Base-by-base conservation (phyloP, 2,329 filamentous ascomycete genomes). In the Graphilbum fragrans region DNA sequence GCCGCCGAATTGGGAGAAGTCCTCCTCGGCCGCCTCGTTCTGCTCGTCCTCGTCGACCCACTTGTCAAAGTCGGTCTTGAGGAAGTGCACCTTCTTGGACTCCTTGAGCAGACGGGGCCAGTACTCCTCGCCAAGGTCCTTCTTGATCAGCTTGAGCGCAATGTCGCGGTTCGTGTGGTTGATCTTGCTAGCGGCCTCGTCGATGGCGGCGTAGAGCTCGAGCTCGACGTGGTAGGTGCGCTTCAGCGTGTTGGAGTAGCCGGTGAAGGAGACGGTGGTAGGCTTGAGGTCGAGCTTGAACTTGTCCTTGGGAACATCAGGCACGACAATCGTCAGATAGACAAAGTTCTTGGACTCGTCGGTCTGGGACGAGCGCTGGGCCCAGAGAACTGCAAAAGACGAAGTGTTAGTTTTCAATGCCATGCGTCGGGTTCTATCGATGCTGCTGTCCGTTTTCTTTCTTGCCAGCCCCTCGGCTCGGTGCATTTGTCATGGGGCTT, bases 11-110 rank as follows among this genome's bases (percentile, higher is more conserved):
- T 78, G 70, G 50, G 73, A 75, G 53, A 80, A 65, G 62, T 94
- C 88, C 43, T 94, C 87, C 50, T 93, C 86, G 38, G 77, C 70
- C 46, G 76, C 81, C 64, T 86, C 87, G 58, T 96, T 83, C 70
- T 98, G 92, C 76, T 98, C 92, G 59, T 98, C 88, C 77, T 95
- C 86, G 53, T 95, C 88, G 56, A 94, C 85, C 88, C 88, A 95
- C 82, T 94, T 95, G 71, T 95, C 88, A 55, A 98, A 98, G 69
- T 98, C 83, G 50, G 92, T 96, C 81, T 94, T 52, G 57, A 98
- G 67, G 77, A 87, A 98, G 69, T 96, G 92, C 42, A 85, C 68
- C 72, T 86, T 94, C 74, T 86, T 82, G 52, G 70, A 64, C 46
- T 90, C 85, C 80, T 95, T 95, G 60, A 95, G 74, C 56, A 98